These are phyloP conservation scores for Globisporangium apiculatum DNA, from an alignment of 352 stramenopile genomes.

Conservation along the genomic window DNA sequence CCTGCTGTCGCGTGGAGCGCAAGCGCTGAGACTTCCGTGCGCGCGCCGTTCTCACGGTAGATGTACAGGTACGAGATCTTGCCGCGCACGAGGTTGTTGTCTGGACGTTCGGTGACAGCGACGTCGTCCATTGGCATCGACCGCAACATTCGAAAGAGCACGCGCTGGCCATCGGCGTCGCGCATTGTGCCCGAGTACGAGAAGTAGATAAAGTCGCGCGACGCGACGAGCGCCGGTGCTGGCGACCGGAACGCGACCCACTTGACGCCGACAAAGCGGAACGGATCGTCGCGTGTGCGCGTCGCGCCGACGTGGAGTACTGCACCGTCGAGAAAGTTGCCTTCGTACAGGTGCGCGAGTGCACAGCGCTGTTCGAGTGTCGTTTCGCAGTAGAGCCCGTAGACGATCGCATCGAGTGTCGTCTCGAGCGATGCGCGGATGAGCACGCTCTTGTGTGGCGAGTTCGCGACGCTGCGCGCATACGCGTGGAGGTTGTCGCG, in stretches of 20 bases:
- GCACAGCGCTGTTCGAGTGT: constrained; percentile 26
- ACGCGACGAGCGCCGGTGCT: constrained; percentile 23
- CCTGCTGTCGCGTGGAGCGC: constrained; percentile 29
- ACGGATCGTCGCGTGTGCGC: constrained; percentile 26
- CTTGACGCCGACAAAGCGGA: constrained; percentile 40
- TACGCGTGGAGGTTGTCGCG: constrained; percentile 25
- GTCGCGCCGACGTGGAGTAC: constrained; percentile 31
- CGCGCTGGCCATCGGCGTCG: constrained; percentile 28
- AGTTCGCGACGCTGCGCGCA: constrained; percentile 21
- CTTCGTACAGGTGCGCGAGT: constrained; percentile 37
- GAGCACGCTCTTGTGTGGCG: constrained; percentile 14
- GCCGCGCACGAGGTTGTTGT: constrained; percentile 27
- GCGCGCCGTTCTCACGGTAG: constrained; percentile 26
- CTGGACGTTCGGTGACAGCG: constrained; percentile 15
- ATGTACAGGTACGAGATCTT: constrained; percentile 33
- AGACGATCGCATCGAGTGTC: constrained; percentile 37
- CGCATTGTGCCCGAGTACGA: constrained; percentile 26
- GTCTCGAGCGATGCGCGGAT: constrained; percentile 27
- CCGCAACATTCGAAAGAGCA: constrained; percentile 28
- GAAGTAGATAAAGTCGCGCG: constrained; percentile 38
- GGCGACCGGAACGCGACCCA: constrained; percentile 36
- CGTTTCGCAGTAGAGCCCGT: constrained; percentile 30
- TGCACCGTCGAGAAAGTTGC: constrained; percentile 37
- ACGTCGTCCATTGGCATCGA: constrained; percentile 36
- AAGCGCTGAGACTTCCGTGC: constrained; percentile 23